Evolutionary conservation across 1,284 basidiomycete species (phyloP).

Genomic region (Trichosporon sp.): DNA sequence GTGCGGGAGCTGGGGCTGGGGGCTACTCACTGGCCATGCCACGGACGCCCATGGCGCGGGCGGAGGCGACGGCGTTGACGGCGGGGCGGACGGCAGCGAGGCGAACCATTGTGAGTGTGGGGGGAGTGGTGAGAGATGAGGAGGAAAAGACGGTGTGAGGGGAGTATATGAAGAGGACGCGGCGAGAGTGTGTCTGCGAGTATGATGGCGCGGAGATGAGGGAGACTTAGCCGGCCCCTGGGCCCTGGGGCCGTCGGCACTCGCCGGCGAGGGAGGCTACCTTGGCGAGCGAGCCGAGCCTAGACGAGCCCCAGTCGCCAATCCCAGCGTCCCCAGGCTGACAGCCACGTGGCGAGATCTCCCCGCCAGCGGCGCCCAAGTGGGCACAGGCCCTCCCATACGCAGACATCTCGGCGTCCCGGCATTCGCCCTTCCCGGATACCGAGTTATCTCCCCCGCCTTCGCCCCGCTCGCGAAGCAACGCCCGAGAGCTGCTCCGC

Average conservation of each 20-base stretch:
- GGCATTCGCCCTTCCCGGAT: background rate
- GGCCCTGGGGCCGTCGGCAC: background rate
- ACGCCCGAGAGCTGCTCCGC: background rate
- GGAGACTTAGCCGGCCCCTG: background rate
- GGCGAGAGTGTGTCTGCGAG: background rate
- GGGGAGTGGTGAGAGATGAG: background rate
- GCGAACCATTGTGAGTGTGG: slow-evolving; percentile 4
- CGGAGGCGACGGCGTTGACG: slow-evolving; percentile 1
- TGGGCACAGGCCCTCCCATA: background rate
- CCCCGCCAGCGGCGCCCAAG: background rate
- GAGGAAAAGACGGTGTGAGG: background rate
- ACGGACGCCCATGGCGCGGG: slow-evolving; percentile 11
- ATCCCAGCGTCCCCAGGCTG: background rate
- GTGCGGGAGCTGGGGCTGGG: background rate
- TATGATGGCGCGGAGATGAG: background rate
- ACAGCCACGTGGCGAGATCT: background rate
- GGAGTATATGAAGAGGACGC: background rate
- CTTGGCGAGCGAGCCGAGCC: background rate
- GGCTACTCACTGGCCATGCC: slow-evolving; percentile 20
- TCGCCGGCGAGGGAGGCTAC: background rate
- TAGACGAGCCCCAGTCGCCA: background rate
- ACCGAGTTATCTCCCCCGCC: background rate
- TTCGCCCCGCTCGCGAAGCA: background rate
- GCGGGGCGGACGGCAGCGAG: slow-evolving; percentile 14
- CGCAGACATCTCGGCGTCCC: background rate